These are phyloP conservation scores for Nannochloropsis oceanica DNA, from an alignment of 108 stramenopile genomes.

Conservation along the genomic window DNA sequence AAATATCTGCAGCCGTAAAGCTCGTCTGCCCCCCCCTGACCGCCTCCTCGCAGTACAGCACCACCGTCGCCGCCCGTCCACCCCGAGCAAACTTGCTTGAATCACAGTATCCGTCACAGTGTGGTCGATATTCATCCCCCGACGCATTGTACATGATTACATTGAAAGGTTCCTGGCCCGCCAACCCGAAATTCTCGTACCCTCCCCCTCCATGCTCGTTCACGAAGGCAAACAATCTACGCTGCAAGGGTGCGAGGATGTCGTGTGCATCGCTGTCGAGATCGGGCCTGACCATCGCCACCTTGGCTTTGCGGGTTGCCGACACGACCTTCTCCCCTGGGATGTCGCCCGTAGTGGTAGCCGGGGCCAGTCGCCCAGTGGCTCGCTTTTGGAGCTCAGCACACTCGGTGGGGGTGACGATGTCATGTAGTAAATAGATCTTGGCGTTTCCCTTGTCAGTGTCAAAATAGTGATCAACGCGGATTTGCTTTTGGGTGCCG, in stretches of 20 bases:
- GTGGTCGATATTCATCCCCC: not conserved
- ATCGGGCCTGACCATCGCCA: not conserved
- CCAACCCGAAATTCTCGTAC: not conserved
- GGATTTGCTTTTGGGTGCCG: not conserved
- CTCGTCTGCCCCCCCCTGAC: conserved; percentile 61
- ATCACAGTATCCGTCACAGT: not conserved
- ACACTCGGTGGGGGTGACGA: not conserved
- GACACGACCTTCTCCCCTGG: not conserved
- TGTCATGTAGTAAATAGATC: not conserved
- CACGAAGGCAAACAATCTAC: not conserved
- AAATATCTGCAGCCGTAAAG: conserved; percentile 59
- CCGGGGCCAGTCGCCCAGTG: not conserved
- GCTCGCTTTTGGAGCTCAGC: not conserved
- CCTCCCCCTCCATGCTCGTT: not conserved
- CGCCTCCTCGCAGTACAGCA: conserved; percentile 63
- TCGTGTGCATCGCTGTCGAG: not conserved
- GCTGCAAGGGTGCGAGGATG: not conserved
- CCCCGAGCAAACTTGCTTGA: not conserved
- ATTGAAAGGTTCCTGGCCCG: not conserved
- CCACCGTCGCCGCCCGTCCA: conserved; percentile 54
- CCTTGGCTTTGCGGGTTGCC: not conserved
- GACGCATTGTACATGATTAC: not conserved
- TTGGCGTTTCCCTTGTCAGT: not conserved
- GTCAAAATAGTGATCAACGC: not conserved
- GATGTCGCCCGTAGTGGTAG: not conserved